Base-by-base conservation (phyloP, 495 filamentous ascomycete species). In the Achaetomiella virescens region DNA sequence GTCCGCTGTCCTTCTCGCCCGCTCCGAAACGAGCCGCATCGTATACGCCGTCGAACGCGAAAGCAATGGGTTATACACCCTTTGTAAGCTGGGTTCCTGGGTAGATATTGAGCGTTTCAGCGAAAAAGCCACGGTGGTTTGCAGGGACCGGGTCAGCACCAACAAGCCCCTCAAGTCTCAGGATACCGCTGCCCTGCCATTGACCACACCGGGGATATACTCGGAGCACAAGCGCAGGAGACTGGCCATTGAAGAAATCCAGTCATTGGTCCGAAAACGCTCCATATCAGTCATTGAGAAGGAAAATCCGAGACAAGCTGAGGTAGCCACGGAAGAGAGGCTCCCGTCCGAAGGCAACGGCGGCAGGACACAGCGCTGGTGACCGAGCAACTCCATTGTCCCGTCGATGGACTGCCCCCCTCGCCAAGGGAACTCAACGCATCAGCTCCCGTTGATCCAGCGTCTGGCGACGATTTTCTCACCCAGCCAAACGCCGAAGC, bases 11-110 rank as follows among this genome's bases (percentile, higher is more conserved):
- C 79, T 96, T 10, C 78, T 90, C 40, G 87, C 85, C 27, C 75
- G 83, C 46, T 73, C 83, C 21, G 77, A 84, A 36, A 71, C 70
- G 9, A 80, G 80, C 63, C 78, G 76, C 21, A 76, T 75, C 8
- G 59, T 88, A 6, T 91, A 85, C 66, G 85, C 83, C 14, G 67
- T 95, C 31, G 91, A 96, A 70, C 72, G 80, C n/a, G 85, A 88
- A 25, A 77, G 77, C 46, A 63, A 69, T 43, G 81, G 82, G 0
- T 73, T 90, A 11, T 95, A 88, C 67, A 81, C 82, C 14, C 61
- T 93, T 9, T 90, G 83, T 61, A 85, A 82, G 59, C 72, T 96
- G 47, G 84, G 78, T 0, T 64, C 72, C 3, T 86, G 83, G 81
- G 80, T 91, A 15, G 78, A 79, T 55, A 59, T 82, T 27, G 69